Evolutionary conservation across 2,329 filamentous ascomycete species (phyloP).

Genomic region (Phialemoniopsis sp.): DNA sequence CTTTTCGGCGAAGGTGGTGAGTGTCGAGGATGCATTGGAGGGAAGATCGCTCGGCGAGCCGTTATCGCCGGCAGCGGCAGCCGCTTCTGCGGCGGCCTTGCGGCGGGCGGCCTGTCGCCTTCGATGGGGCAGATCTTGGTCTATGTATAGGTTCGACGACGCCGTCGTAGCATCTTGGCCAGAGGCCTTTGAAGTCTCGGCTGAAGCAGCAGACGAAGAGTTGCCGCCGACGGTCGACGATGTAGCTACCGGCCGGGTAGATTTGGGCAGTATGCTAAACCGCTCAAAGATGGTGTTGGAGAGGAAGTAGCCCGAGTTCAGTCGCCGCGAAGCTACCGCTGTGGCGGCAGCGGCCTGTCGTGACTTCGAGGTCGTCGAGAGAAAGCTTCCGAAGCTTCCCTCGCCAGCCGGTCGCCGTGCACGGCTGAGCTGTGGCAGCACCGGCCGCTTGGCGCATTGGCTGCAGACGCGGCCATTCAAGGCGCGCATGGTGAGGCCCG

Average conservation of each 20-base stretch:
- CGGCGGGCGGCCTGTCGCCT: constrained; percentile 11
- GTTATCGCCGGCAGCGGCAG: neutral
- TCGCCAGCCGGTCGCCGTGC: no score
- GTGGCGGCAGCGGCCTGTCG: constrained; percentile 4
- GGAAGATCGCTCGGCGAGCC: constrained; percentile 13
- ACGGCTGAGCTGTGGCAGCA: no score
- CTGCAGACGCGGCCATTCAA: no score
- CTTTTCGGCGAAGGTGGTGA: constrained; percentile 46
- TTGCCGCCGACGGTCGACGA: constrained; percentile 19
- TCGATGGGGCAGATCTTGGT: constrained; percentile 9
- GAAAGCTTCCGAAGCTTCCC: no score
- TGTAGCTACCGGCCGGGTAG: no score
- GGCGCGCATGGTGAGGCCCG: no score
- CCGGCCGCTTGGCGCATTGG: no score
- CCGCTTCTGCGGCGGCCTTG: neutral
- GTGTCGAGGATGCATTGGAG: constrained; percentile 43
- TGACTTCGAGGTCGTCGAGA: neutral
- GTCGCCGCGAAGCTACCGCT: constrained; percentile 11
- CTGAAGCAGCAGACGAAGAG: no score
- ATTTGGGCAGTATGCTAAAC: constrained; percentile 1
- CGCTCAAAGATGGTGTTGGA: constrained; percentile 25
- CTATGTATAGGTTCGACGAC: neutral
- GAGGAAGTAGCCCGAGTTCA: constrained; percentile 25
- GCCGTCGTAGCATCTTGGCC: neutral
- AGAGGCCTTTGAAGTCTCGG: no score